Evolutionary conservation across 257 asterid genomes (phyloP).

Genomic region (Przewalskia tangutica): DNA sequence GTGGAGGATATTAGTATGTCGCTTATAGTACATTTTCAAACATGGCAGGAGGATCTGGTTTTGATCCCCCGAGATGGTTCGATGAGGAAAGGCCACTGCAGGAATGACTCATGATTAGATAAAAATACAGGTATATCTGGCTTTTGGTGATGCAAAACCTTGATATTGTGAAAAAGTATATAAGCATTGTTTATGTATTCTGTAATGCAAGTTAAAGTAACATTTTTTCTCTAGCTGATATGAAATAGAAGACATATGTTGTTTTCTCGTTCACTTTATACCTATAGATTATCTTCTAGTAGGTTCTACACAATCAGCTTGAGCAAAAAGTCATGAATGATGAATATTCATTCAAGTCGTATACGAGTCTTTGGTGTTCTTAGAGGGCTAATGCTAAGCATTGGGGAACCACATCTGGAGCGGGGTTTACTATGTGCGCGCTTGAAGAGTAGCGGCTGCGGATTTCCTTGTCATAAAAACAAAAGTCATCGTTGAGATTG

Average conservation of each 20-base stretch:
- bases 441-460: too few relatives aligned
- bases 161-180: neutral
- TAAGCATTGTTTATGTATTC: neutral
- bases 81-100: slow-evolving; percentile 47
- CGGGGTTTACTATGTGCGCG: too few relatives aligned
- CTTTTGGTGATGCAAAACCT: neutral
- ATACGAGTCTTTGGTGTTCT: neutral
- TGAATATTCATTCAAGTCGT: neutral
- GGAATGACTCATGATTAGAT: slow-evolving; percentile 9
- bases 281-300: neutral
- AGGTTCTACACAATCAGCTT: neutral
- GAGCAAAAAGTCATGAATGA: neutral
- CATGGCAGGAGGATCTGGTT: slow-evolving; percentile 74
- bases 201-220: neutral
- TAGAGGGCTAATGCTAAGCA: neutral
- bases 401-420: neutral
- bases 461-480: too few relatives aligned
- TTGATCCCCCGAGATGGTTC: slow-evolving; percentile 96
- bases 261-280: neutral
- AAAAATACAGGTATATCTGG: neutral
- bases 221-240: neutral
- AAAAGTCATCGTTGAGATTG: too few relatives aligned
- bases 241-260: neutral
- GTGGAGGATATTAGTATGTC: neutral
- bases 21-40: neutral